phyloP scores from a whole-genome alignment of 805 yeast species.

The Saccharomycopsis schoenii region DNA sequence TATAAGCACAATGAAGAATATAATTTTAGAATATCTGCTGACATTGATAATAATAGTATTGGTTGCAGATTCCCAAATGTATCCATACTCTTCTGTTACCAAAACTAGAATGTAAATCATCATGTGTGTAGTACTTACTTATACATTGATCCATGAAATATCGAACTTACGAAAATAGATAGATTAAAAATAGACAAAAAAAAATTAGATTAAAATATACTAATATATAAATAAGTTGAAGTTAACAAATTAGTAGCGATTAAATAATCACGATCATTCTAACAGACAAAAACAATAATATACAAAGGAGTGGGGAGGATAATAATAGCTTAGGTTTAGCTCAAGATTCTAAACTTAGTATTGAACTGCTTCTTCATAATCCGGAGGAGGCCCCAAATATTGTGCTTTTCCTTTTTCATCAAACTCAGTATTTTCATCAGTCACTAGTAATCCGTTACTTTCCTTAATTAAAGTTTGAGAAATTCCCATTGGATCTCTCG shows the following conservation, averaged over 20 bases:
- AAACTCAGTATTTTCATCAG: constrained; percentile 46
- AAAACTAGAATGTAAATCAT: too few relatives aligned
- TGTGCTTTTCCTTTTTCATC: constrained; percentile 47
- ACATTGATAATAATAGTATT: too few relatives aligned
- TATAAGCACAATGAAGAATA: too few relatives aligned
- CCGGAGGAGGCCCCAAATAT: constrained; percentile 62
- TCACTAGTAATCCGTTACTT: constrained; percentile 47
- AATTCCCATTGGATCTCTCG: constrained; percentile 59
- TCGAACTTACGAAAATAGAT: too few relatives aligned
- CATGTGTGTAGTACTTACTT: too few relatives aligned
- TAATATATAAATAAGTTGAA: not conserved
- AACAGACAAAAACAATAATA: not conserved
- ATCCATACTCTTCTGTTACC: too few relatives aligned
- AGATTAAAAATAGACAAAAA: too few relatives aligned
- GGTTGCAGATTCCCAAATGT: too few relatives aligned
- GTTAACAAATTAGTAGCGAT: not conserved
- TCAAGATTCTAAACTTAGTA: not conserved
- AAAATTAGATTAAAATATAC: not conserved
- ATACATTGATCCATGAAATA: too few relatives aligned
- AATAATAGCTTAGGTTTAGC: not conserved
- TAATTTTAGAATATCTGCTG: too few relatives aligned
- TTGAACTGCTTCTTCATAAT: constrained; percentile 42
- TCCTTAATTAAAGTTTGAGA: constrained; percentile 47
- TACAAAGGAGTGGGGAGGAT: not conserved
- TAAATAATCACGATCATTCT: not conserved